These are phyloP conservation scores for Phytophthora hibernalis DNA, from an alignment of 352 stramenopile genomes.

Conservation along the genomic window DNA sequence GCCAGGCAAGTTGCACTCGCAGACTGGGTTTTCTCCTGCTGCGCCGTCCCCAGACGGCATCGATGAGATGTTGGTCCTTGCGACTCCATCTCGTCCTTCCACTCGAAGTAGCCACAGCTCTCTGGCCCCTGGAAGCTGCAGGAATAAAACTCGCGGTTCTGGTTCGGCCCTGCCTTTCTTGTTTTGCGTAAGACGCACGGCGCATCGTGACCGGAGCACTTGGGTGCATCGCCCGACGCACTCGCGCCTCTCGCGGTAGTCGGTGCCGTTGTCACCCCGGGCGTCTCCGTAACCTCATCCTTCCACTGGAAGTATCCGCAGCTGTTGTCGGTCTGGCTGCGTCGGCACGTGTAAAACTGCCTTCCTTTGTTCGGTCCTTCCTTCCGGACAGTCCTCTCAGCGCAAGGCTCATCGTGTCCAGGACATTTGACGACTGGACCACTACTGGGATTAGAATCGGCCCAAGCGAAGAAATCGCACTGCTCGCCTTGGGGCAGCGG, in stretches of 20 bases:
- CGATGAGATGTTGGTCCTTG: constrained; percentile 7
- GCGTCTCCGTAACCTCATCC: constrained; percentile 46
- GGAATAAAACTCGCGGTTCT: constrained; percentile 93
- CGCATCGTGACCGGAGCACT: constrained; percentile 54
- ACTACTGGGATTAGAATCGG: constrained; percentile 41
- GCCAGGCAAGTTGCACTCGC: constrained; percentile 51
- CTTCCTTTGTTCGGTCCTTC: constrained; percentile 75
- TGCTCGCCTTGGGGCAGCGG: constrained; percentile 82
- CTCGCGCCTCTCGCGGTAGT: constrained; percentile 3
- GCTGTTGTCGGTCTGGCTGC: constrained; percentile 60
- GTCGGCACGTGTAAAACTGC: constrained; percentile 65
- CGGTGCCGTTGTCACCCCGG: not conserved
- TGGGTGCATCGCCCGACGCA: constrained; percentile 23
- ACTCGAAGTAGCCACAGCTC: constrained; percentile 84
- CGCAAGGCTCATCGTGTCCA: constrained; percentile 70
- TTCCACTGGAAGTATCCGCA: constrained; percentile 86
- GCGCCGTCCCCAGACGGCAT: not conserved
- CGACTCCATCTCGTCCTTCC: constrained; percentile 84
- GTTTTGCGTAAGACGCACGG: constrained; percentile 56
- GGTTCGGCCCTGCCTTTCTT: constrained; percentile 74
- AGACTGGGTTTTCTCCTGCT: constrained; percentile 25
- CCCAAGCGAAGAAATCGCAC: constrained; percentile 95
- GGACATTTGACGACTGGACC: constrained; percentile 45
- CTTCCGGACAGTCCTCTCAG: constrained; percentile 67
- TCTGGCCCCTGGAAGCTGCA: constrained; percentile 83